Evolutionary conservation across 148 eudicot genomes (phyloP).

Genomic region (Chenopodium quinoa): DNA sequence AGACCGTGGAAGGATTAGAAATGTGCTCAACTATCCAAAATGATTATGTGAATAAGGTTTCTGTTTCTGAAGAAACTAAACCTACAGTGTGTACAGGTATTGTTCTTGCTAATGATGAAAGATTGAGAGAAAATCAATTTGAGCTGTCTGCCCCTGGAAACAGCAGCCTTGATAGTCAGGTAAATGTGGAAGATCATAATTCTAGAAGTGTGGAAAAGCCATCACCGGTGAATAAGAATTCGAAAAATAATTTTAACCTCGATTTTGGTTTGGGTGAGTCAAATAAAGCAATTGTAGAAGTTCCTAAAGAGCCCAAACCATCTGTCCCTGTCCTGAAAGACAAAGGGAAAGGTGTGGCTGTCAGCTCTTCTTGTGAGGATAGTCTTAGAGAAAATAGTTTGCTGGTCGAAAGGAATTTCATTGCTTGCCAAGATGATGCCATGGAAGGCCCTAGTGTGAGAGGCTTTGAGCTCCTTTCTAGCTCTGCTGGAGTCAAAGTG

Average conservation of each 20-base stretch:
- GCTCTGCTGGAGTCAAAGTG: constrained; percentile 55
- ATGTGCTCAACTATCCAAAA: constrained; percentile 29
- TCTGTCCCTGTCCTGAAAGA: constrained; percentile 44
- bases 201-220: constrained; percentile 21
- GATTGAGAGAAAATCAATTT: constrained; percentile 20
- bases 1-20: constrained; percentile 20
- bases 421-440: constrained; percentile 42
- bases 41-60: constrained; percentile 23
- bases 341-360: constrained; percentile 76
- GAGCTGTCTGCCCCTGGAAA: constrained; percentile 27
- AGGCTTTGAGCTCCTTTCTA: constrained; percentile 73
- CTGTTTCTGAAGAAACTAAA: constrained; percentile 32
- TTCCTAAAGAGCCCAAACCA: constrained; percentile 34
- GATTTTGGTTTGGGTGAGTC: constrained; percentile 43
- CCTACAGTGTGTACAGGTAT: constrained; percentile 20
- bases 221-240: constrained; percentile 24
- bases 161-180: constrained; percentile 23
- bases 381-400: constrained; percentile 35
- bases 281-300: constrained; percentile 28
- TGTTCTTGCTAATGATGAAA: constrained; percentile 25
- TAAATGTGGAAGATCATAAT: constrained; percentile 34
- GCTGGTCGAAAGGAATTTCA: constrained; percentile 42
- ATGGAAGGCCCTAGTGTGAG: constrained; percentile 73
- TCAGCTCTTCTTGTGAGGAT: constrained; percentile 40
- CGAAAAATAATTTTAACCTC: constrained; percentile 30